Evolutionary conservation across 768 basidiomycete species (phyloP).

Genomic region (Lactifluus echinatus): DNA sequence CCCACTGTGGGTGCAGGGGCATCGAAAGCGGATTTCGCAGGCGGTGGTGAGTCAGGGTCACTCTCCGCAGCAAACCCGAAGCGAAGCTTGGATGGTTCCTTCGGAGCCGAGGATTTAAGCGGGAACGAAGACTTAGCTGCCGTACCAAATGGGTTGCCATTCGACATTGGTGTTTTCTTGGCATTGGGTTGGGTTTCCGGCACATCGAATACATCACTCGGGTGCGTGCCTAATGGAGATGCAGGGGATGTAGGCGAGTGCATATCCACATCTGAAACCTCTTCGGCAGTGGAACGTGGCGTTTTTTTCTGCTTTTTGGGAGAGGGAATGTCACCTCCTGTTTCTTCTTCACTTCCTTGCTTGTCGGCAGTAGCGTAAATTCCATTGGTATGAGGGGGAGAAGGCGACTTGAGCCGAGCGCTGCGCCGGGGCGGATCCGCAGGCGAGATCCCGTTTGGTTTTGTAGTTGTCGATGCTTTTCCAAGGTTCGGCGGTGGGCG

Average conservation of each 20-base stretch:
- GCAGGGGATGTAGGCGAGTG: conserved; percentile 20
- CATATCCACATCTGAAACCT: conserved; percentile 30
- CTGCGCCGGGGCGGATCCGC: conserved; percentile 20
- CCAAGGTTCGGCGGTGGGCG: conserved; percentile 57
- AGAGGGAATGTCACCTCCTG: conserved; percentile 31
- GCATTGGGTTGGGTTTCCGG: conserved; percentile 25
- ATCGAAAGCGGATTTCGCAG: conserved; percentile 2
- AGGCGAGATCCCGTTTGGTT: conserved; percentile 14
- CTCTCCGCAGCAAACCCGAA: conserved; percentile 57
- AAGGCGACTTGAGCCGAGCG: conserved; percentile 21
- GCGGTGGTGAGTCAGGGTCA: conserved; percentile 8
- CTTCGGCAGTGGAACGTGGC: conserved; percentile 22
- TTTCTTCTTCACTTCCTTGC: conserved; percentile 29
- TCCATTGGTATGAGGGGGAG: conserved; percentile 11
- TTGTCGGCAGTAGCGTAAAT: conserved; percentile 4
- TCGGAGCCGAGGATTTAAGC: conserved; percentile 52
- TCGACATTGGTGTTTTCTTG: conserved; percentile 16
- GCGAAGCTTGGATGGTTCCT: conserved; percentile 71
- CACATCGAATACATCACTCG: conserved; percentile 36
- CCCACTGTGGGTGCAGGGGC: background rate
- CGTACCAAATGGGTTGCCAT: conserved; percentile 20
- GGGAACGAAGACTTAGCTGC: conserved; percentile 24
- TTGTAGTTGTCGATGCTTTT: conserved; percentile 26
- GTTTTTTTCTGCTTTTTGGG: conserved; percentile 43
- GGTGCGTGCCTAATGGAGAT: conserved; percentile 22